These are phyloP conservation scores for Lentithecium fluviatile DNA, from an alignment of 495 filamentous ascomycete genomes.

Conservation along the genomic window DNA sequence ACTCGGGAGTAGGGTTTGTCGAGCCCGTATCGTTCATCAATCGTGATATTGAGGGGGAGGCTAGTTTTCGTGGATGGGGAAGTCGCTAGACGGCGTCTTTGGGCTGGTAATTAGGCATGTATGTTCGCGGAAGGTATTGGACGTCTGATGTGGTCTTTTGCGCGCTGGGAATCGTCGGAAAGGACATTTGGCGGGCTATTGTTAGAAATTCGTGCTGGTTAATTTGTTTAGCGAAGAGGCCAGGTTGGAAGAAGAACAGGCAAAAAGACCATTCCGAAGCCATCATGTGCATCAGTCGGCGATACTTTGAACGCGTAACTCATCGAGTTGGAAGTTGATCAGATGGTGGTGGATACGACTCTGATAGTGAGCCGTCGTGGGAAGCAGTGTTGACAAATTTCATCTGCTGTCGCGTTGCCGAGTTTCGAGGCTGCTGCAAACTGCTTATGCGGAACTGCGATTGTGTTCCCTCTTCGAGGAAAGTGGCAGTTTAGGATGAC, in stretches of 20 bases:
- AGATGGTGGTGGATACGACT: too few species aligned
- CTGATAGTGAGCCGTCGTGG: too few species aligned
- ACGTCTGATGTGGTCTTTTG: not conserved
- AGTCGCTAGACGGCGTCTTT: not conserved
- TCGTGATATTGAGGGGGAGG: conserved; percentile 15
- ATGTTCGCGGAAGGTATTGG: not conserved
- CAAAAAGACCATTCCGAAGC: not conserved
- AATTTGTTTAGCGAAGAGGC: conserved; percentile 32
- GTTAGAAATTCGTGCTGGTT: conserved; percentile 25
- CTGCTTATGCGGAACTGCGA: too few species aligned
- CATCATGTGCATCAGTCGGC: not conserved
- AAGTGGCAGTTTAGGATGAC: too few species aligned
- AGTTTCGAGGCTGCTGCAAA: too few species aligned
- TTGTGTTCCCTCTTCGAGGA: too few species aligned
- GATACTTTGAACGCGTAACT: not conserved
- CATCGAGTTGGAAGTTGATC: too few species aligned
- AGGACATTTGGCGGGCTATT: conserved; percentile 11
- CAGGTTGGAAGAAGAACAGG: conserved; percentile 8
- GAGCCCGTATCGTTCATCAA: conserved; percentile 25
- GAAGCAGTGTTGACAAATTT: too few species aligned
- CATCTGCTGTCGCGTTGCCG: too few species aligned
- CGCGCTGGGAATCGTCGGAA: not conserved
- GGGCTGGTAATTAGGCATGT: conserved; percentile 9
- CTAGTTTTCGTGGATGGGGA: not conserved
- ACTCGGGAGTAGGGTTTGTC: conserved; percentile 2